These are phyloP conservation scores for Hyphopichia burtonii DNA, from an alignment of 1,139 yeast species.

Conservation along the genomic window DNA sequence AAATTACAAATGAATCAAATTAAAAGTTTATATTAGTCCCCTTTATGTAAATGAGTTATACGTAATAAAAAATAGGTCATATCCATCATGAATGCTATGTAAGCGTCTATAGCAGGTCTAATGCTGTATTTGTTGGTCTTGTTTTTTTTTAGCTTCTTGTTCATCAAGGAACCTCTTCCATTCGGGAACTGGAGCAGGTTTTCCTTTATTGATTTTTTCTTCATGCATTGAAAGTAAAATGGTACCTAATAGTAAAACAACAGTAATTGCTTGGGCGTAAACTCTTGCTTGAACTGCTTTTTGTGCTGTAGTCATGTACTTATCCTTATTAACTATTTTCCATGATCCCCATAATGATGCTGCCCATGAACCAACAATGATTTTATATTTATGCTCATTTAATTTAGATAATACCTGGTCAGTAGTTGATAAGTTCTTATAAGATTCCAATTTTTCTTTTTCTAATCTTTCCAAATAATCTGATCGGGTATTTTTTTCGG, in stretches of 20 bases:
- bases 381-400: constrained; percentile 63
- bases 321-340: constrained; percentile 69
- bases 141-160: constrained; percentile 6
- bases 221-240: constrained; percentile 61
- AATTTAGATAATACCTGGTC: constrained; percentile 45
- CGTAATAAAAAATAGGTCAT: no score
- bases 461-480: constrained; percentile 13
- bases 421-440: constrained; percentile 40
- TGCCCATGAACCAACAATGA: constrained; percentile 83
- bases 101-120: neutral
- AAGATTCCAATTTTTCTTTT: constrained; percentile 39
- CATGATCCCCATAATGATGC: constrained; percentile 81
- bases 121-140: neutral
- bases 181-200: constrained; percentile 33
- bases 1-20: no score
- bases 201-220: constrained; percentile 29
- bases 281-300: constrained; percentile 90
- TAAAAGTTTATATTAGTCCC: no score
- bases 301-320: constrained; percentile 70
- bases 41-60: no score
- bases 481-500: constrained; percentile 43
- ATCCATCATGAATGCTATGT: no score
- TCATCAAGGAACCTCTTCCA: constrained; percentile 29
- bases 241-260: constrained; percentile 59
- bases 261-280: constrained; percentile 83